These are phyloP conservation scores for Dalbergia oliveri DNA, from an alignment of 306 rosid genomes.

Conservation along the genomic window DNA sequence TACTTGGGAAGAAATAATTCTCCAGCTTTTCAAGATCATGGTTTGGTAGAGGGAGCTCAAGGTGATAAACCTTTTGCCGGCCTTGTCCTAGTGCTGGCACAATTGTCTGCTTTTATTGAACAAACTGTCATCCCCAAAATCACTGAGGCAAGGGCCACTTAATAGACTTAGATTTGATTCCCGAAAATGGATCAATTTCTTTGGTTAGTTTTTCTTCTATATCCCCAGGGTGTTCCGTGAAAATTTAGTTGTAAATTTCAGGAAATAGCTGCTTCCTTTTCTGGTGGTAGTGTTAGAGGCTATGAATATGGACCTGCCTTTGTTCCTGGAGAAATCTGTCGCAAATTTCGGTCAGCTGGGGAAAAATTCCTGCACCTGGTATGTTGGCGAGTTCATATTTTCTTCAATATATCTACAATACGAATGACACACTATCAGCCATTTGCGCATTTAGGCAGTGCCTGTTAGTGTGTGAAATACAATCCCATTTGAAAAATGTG, in stretches of 20 bases:
- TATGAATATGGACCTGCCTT: conserved; percentile 85
- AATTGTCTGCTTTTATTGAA: conserved; percentile 85
- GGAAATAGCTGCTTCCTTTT: conserved; percentile 90
- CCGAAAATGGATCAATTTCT: conserved; percentile 38
- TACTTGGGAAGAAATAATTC: conserved; percentile 73
- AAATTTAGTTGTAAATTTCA: conserved; percentile 55
- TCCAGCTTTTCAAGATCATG: conserved; percentile 62
- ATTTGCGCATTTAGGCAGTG: conserved; percentile 31
- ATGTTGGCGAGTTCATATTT: conserved; percentile 47
- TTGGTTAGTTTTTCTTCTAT: conserved; percentile 38
- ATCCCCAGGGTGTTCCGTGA: conserved; percentile 43
- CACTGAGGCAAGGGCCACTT: conserved; percentile 76
- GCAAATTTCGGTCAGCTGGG: conserved; percentile 78
- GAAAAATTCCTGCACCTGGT: conserved; percentile 89
- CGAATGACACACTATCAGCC: conserved; percentile 1
- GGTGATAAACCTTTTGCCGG: conserved; percentile 79
- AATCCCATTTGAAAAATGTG: conserved; percentile 30
- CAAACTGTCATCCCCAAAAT: conserved; percentile 89
- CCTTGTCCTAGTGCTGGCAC: conserved; percentile 87
- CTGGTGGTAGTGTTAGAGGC: conserved; percentile 82
- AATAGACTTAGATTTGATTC: conserved; percentile 37
- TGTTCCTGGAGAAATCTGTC: conserved; percentile 86
- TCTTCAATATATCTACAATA: conserved; percentile 38
- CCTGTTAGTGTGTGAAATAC: conserved; percentile 32
- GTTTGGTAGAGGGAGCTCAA: conserved; percentile 69